Evolutionary conservation across 768 basidiomycete genomes (phyloP).

Genomic region (Cyclocybe aegerita): DNA sequence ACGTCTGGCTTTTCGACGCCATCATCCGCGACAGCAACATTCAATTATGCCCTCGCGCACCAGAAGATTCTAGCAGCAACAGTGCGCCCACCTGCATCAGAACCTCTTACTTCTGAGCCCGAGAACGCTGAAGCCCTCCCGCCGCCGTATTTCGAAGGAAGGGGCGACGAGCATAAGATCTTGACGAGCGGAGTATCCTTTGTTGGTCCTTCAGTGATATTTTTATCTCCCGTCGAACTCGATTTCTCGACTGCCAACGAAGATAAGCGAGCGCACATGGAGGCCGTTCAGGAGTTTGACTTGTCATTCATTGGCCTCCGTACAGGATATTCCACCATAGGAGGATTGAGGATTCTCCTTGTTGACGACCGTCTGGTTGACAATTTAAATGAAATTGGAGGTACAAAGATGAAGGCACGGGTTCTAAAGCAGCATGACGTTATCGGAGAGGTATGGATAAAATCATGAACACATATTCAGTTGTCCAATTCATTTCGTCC

Average conservation of each 20-base stretch:
- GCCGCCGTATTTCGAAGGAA: constrained; percentile 44
- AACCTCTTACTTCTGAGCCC: constrained; percentile 19
- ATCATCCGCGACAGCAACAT: constrained; percentile 42
- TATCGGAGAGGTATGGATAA: constrained; percentile 71
- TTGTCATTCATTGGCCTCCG: constrained; percentile 58
- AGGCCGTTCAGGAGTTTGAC: constrained; percentile 57
- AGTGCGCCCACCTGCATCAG: constrained; percentile 27
- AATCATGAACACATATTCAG: too few species aligned
- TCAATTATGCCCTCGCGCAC: constrained; percentile 51
- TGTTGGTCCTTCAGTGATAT: constrained; percentile 51
- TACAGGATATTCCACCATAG: constrained; percentile 61
- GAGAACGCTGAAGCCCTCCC: constrained; percentile 30
- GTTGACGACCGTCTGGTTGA: constrained; percentile 53
- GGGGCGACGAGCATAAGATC: constrained; percentile 30
- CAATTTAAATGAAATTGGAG: constrained; percentile 22
- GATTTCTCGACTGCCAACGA: constrained; percentile 13
- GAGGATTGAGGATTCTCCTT: constrained; percentile 71
- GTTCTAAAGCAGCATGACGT: constrained; percentile 71
- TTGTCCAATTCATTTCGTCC: too few species aligned
- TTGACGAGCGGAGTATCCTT: constrained; percentile 36
- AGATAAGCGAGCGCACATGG: constrained; percentile 26
- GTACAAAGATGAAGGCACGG: constrained; percentile 29
- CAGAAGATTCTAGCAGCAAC: constrained; percentile 49
- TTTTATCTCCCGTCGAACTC: constrained; percentile 44
- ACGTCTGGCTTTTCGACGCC: constrained; percentile 59